Evolutionary conservation across 2,329 filamentous ascomycete species (phyloP).

Genomic region (Incumbomyces lentus): DNA sequence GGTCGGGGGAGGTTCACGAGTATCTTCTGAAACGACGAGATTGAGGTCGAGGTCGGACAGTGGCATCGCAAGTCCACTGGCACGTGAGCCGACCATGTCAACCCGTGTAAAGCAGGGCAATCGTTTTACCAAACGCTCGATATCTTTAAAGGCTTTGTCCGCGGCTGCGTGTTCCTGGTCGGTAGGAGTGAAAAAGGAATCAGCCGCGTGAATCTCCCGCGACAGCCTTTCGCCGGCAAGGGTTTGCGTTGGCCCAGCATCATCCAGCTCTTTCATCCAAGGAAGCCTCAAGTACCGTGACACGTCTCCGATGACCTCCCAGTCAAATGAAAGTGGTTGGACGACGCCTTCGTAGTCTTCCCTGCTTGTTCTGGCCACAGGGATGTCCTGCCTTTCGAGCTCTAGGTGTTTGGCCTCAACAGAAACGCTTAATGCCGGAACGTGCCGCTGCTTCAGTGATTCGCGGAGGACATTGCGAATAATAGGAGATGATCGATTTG

Average conservation of each 20-base stretch:
- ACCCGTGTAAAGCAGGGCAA: constrained; percentile 12
- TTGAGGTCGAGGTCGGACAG: constrained; percentile 47
- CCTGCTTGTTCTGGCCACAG: not conserved
- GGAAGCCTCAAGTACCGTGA: constrained; percentile 19
- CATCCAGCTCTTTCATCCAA: constrained; percentile 26
- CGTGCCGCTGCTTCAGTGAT: no score
- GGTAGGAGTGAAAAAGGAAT: constrained; percentile 35
- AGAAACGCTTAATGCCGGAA: no score
- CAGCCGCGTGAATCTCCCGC: constrained; percentile 39
- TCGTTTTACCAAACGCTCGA: constrained; percentile 12
- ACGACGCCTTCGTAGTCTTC: constrained; percentile 9
- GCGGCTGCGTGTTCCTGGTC: constrained; percentile 30
- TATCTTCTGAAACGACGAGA: constrained; percentile 8
- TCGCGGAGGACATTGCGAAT: not conserved
- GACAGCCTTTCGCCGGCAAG: constrained; percentile 26
- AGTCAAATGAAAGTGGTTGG: constrained; percentile 10
- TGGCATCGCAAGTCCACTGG: constrained; percentile 41
- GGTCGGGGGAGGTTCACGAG: not conserved
- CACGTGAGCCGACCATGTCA: constrained; percentile 44
- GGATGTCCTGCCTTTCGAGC: not conserved
- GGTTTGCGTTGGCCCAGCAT: constrained; percentile 1
- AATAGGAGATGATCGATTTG: constrained; percentile 17
- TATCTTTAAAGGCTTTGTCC: constrained; percentile 20
- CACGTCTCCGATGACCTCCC: constrained; percentile 9
- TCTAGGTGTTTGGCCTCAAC: not conserved